Base-by-base conservation (phyloP, 495 filamentous ascomycete species). In the Penicillium paradoxum region DNA sequence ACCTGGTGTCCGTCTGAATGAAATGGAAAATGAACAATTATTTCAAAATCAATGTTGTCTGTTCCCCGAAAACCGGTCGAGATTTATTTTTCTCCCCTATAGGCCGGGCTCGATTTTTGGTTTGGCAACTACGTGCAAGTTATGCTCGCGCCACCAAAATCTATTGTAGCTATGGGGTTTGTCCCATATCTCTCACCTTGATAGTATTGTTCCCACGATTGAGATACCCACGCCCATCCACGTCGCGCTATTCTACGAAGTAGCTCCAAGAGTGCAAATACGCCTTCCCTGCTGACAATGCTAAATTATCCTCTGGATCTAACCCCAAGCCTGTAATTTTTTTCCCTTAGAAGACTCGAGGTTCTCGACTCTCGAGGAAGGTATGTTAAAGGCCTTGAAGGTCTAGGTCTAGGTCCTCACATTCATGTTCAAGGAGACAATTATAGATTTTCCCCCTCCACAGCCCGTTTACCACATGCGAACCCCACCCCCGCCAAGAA, bases 1-100 rank as follows among this genome's bases (percentile, higher is more conserved):
- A 73, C 57, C 60, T 67, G 71, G 73, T 62, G 63, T 66, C 70
- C 60, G 58, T 67, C 63, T 72, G 64, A 74, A 75, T 73, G 72
- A 73, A 74, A 72, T 70, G 70, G 67, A 75, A 72, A 74, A 75
- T 70, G 67, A 73, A 73, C 56, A 58, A 61, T 57, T 59, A 67
- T 65, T 67, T 62, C 57, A 30, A 51, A 60, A 63, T 60, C 64
- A 34, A 47, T 29, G 29, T 56, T 60, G 56, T 58, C 62, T 57
- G 49, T 51, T 53, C 54, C 53, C 49, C 34, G 49, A 34, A 18
- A 43, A 42, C 13, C 54, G 53, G 47, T 47, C 45, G 19, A 34
- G 38, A 39, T 53, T n/a, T 38, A 33, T 53, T 11, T 49, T 13
- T n/a, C 9, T 44, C n/a, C 29, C 17, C 14, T 9, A 22, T 49